A percentile compares a stretch with the other conserved stretches of the same genome.
phyloP scores from a whole-genome alignment of 1,139 yeast species.

The Fermentozyma sake region DNA sequence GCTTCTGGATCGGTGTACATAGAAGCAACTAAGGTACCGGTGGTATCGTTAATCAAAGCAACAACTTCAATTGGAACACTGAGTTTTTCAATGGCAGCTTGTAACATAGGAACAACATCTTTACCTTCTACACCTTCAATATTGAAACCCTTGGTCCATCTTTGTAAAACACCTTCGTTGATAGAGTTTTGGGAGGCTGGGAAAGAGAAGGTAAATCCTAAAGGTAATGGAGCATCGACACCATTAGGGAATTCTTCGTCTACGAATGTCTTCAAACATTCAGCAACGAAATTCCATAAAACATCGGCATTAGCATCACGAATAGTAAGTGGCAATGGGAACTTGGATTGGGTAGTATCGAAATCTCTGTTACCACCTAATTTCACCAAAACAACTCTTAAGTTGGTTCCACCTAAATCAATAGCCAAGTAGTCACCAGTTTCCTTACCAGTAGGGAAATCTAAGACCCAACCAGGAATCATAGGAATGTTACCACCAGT shows the following conservation, averaged over 20 bases:
- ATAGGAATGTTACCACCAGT: constrained; percentile 86
- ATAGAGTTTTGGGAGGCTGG: constrained; percentile 86
- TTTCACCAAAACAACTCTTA: constrained; percentile 82
- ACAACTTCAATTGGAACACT: constrained; percentile 79
- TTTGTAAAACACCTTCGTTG: constrained; percentile 80
- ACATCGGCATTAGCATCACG: constrained; percentile 77
- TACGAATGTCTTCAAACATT: constrained; percentile 61
- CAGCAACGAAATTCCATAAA: constrained; percentile 84
- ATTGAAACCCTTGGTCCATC: constrained; percentile 99
- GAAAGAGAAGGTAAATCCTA: constrained; percentile 94
- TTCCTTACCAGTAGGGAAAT: constrained; percentile 88
- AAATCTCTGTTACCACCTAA: constrained; percentile 76
- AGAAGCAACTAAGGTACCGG: constrained; percentile 96
- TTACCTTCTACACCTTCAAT: constrained; percentile 91
- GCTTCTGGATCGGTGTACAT: constrained; percentile 85
- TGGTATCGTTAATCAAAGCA: constrained; percentile 93
- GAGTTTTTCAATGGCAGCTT: constrained; percentile 59
- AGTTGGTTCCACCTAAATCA: constrained; percentile 93
- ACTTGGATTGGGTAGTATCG: constrained; percentile 80
- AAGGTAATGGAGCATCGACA: constrained; percentile 49
- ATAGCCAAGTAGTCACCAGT: constrained; percentile 86
- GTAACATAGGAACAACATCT: constrained; percentile 91
- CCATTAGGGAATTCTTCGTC: constrained; percentile 65
- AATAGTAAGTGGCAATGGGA: constrained; percentile 65
- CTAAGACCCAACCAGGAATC: constrained; percentile 97